Conservation (phyloP, 2,329 filamentous ascomycete species). For the Pseudocercospora fuligena region DNA sequence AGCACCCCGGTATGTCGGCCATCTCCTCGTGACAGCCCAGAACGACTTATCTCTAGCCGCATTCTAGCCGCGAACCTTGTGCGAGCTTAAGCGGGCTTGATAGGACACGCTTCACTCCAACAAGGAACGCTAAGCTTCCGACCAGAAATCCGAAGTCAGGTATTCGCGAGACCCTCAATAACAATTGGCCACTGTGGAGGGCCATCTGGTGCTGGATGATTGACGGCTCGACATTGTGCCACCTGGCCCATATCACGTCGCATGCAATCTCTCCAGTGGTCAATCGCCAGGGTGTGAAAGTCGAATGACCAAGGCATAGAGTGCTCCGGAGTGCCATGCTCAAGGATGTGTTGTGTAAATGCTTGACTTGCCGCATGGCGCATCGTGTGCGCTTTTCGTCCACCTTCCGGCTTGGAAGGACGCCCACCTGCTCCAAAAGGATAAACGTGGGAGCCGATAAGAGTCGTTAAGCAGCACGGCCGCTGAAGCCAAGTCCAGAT, state of each 20-base stretch:
- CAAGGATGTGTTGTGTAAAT: neutral
- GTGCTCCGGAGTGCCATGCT: neutral
- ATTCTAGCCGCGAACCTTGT: neutral
- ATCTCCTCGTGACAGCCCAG: neutral
- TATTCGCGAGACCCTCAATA: neutral
- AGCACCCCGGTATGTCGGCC: neutral
- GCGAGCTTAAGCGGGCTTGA: neutral
- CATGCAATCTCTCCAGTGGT: too few relatives aligned
- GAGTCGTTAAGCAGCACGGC: neutral
- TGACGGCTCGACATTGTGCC: too few relatives aligned
- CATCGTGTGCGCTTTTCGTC: neutral
- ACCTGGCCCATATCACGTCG: neutral
- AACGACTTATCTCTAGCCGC: slow-evolving; percentile 5
- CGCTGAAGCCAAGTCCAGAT: slow-evolving; percentile 10
- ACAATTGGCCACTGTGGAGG: neutral
- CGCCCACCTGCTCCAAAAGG: neutral
- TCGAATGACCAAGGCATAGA: too few relatives aligned
- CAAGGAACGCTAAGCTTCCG: slow-evolving; percentile 4
- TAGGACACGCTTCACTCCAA: neutral
- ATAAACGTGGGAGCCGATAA: slow-evolving; percentile 7
- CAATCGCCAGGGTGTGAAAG: too few relatives aligned
- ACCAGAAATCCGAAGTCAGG: neutral
- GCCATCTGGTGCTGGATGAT: neutral
- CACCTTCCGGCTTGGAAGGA: neutral
- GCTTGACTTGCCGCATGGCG: slow-evolving; percentile 3